Evolutionary conservation across 1,284 basidiomycete genomes (phyloP), one percentile per base, ranked within the genome.

Genomic region (Marasmius sp.): DNA sequence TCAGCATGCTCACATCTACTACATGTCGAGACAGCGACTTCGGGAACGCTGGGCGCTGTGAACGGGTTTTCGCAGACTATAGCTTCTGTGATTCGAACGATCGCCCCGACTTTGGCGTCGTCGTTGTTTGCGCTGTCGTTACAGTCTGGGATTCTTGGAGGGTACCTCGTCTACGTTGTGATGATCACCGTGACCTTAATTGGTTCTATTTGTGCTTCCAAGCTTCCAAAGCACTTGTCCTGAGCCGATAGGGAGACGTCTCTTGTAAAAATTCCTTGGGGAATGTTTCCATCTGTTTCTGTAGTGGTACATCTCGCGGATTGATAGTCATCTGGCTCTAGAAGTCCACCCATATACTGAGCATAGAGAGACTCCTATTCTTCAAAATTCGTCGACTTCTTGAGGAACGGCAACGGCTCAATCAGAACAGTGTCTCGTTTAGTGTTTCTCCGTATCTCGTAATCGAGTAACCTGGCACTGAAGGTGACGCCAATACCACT

Each of bases 101-200:
- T 63, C 2, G 62, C 59, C 27, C 62, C 62, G 27, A 18, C 57
- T 37, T 36, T 60, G 5, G 62, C 62, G 14, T 63, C 62, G 3
- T 63, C 62, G 5, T 52, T 63, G 50, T 63, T 63, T 47, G 8
- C 22, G 39, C 6, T 49, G 6, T 64, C 63, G 14, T 22, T 64
- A 18, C 58, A 74, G 53, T 62, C 61, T 12, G 65, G 69, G 53
- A 54, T 74, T 10, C 53, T 67, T 7, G 73, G 74, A 4, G 76
- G 76, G 8, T 67, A 72, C 36, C 41, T 74, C 51, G 74, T 76
- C 14, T 77, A 76, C 48, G 54, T 58, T 36, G 58, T 70, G 22
- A 58, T 74, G 18, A 27, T 69, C 1, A 59, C 48, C 16, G 58
- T 69, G 1, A 54, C 64, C 22, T 9, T 69, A 11, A 53, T 56